Conservation (phyloP, 768 basidiomycete species). For the Leccinum truebloodii region DNA sequence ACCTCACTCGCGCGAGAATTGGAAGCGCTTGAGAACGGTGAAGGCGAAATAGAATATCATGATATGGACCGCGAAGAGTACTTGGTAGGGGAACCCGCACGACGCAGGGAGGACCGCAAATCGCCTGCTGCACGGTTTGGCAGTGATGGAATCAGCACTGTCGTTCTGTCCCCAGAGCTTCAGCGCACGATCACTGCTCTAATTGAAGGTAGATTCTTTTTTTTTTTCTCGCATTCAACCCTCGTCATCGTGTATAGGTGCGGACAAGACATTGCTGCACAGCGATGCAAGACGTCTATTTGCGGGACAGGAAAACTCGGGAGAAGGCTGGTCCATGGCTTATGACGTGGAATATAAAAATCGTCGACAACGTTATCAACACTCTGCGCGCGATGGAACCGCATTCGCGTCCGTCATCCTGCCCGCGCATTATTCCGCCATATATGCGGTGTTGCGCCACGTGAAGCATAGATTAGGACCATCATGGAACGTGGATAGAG, state of each 20-base stretch:
- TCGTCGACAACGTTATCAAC: constrained; percentile 53
- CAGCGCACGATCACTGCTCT: constrained; percentile 62
- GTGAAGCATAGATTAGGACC: constrained; percentile 62
- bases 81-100: constrained; percentile 24
- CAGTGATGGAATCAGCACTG: constrained; percentile 66
- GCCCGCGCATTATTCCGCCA: constrained; percentile 83
- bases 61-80: constrained; percentile 37
- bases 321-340: constrained; percentile 51
- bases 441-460: constrained; percentile 72
- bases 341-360: constrained; percentile 65
- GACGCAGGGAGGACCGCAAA: constrained; percentile 47
- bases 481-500: constrained; percentile 55
- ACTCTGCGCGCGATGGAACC: constrained; percentile 70
- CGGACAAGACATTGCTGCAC: constrained; percentile 63
- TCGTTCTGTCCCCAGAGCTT: constrained; percentile 73
- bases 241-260: constrained; percentile 42
- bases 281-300: constrained; percentile 76
- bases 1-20: constrained; percentile 47
- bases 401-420: constrained; percentile 87
- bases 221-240: constrained; percentile 9
- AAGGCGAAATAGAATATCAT: constrained; percentile 33
- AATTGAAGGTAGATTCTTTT: constrained; percentile 55
- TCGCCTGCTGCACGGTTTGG: constrained; percentile 86
- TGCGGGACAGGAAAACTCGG: constrained; percentile 33
- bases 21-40: constrained; percentile 47